These are phyloP conservation scores for Podaxis pistillaris DNA, from an alignment of 768 basidiomycete species.

Conservation along the genomic window DNA sequence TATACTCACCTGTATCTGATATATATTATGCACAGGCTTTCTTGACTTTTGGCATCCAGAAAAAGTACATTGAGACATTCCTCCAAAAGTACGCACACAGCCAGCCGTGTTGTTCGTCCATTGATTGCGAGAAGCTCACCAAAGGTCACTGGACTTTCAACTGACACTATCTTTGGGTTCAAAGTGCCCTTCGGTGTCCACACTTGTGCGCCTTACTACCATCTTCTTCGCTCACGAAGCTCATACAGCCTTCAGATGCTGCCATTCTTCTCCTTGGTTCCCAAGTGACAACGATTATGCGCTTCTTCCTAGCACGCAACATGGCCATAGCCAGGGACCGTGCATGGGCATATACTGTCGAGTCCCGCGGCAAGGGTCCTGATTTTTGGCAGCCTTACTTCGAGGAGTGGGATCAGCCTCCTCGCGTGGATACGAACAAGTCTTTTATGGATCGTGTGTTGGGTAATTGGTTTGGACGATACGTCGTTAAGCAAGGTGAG, in stretches of 20 bases:
- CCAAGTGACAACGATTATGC: conserved; percentile 73
- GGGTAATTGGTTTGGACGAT: conserved; percentile 36
- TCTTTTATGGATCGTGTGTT: conserved; percentile 31
- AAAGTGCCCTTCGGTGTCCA: conserved; percentile 64
- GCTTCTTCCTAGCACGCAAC: conserved; percentile 83
- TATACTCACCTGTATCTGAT: not conserved
- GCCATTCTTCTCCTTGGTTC: conserved; percentile 69
- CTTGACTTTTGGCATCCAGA: conserved; percentile 72
- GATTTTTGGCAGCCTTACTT: conserved; percentile 86
- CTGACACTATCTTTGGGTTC: conserved; percentile 64
- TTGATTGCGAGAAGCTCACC: conserved; percentile 46
- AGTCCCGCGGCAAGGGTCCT: conserved; percentile 75
- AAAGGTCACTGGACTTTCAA: conserved; percentile 58
- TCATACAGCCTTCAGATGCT: conserved; percentile 50
- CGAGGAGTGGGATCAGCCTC: conserved; percentile 76
- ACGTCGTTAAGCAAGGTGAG: conserved; percentile 47
- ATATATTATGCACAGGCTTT: conserved; percentile 41
- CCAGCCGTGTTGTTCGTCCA: not conserved
- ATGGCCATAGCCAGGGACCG: conserved; percentile 75
- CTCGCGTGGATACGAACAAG: conserved; percentile 31
- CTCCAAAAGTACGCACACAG: conserved; percentile 51
- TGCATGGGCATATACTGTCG: conserved; percentile 80
- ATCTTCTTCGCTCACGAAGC: not conserved
- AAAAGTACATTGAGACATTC: conserved; percentile 61
- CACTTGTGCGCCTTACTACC: conserved; percentile 51